Conservation (phyloP, 1,284 basidiomycete species). For the Xerocomus nothofagi region DNA sequence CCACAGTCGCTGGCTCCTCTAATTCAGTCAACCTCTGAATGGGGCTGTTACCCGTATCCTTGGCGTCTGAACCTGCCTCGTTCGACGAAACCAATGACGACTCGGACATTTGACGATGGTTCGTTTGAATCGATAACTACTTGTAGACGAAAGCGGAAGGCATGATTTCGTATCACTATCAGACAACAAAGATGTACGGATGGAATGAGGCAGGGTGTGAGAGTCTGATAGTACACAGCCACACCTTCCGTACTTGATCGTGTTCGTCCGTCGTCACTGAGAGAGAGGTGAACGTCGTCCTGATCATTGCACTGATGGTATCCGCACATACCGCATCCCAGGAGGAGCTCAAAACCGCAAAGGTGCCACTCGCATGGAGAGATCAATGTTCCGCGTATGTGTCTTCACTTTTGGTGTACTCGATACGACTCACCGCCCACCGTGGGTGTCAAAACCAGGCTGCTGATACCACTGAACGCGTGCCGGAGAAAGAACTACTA, state of each 20-base stretch:
- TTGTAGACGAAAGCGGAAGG: no score
- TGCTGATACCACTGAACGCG: slow-evolving; percentile 83
- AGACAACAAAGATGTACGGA: no score
- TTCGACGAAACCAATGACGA: no score
- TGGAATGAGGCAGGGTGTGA: no score
- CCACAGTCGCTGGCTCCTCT: no score
- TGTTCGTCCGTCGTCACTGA: not conserved
- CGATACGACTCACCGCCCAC: not conserved
- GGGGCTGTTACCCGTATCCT: no score
- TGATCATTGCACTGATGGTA: slow-evolving; percentile 50
- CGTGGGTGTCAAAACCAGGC: slow-evolving; percentile 43
- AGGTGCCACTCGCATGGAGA: slow-evolving; percentile 81
- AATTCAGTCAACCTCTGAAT: no score
- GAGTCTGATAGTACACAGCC: no score
- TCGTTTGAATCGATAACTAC: no score
- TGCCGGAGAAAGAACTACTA: slow-evolving; percentile 75
- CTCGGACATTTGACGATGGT: no score
- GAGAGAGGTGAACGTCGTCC: slow-evolving; percentile 8
- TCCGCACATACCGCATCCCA: slow-evolving; percentile 80
- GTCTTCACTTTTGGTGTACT: not conserved
- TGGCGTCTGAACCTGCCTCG: no score
- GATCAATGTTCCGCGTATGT: slow-evolving; percentile 92
- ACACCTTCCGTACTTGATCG: slow-evolving; percentile 22
- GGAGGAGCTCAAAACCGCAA: slow-evolving; percentile 74
- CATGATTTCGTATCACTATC: no score